These are phyloP conservation scores for Inga laurina DNA, from an alignment of 306 rosid genomes.

Conservation along the genomic window DNA sequence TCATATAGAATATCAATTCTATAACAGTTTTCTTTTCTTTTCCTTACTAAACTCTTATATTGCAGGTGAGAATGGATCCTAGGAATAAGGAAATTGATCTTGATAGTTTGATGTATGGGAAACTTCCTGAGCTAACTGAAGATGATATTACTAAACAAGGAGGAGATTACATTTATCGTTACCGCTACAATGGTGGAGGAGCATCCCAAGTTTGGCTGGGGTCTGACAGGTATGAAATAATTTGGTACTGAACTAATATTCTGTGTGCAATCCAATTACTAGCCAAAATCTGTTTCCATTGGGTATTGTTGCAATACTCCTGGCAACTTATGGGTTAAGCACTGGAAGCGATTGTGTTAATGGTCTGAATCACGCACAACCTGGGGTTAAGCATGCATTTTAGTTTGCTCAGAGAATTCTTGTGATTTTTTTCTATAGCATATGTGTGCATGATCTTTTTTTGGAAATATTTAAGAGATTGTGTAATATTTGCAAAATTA, in stretches of 20 bases:
- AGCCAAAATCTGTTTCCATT: slow-evolving; percentile 5
- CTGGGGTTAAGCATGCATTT: background rate
- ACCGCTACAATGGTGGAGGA: slow-evolving; percentile 95
- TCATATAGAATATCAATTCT: too few relatives aligned
- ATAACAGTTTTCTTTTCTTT: background rate
- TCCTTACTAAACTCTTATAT: slow-evolving; percentile 1
- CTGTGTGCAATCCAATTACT: background rate
- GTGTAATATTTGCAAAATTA: background rate
- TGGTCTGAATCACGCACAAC: background rate
- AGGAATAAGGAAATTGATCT: slow-evolving; percentile 77
- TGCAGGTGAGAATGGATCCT: slow-evolving; percentile 89
- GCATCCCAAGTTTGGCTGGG: slow-evolving; percentile 97
- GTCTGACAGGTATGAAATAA: slow-evolving; percentile 75
- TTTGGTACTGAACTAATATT: slow-evolving; percentile 17
- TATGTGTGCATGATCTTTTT: background rate
- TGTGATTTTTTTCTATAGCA: background rate
- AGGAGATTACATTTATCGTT: slow-evolving; percentile 86
- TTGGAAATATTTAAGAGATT: background rate
- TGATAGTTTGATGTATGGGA: slow-evolving; percentile 70
- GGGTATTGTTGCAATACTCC: background rate
- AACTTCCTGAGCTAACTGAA: slow-evolving; percentile 63
- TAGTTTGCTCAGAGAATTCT: background rate
- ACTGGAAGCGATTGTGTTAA: background rate
- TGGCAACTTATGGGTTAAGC: background rate
- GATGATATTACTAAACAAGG: slow-evolving; percentile 89